Evolutionary conservation across 495 filamentous ascomycete genomes (phyloP).

Genomic region (Penicillium atrosanguineum): DNA sequence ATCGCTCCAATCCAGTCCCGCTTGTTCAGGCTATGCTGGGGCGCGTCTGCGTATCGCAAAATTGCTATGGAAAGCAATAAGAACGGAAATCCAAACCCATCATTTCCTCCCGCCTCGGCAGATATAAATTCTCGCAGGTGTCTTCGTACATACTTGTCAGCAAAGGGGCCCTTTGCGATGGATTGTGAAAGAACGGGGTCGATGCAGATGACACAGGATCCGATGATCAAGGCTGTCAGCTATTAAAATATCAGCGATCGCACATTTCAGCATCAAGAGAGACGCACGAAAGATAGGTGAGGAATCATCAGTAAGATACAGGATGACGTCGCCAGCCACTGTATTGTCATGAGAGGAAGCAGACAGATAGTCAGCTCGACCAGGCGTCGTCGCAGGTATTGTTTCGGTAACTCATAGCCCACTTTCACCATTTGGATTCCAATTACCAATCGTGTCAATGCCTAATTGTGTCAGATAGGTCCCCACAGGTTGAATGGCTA

Average conservation of each 20-base stretch:
- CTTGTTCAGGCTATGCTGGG: conserved; percentile 8
- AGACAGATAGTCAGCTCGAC: conserved; percentile 37
- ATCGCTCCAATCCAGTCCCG: conserved; percentile 31
- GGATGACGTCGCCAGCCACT: conserved; percentile 35
- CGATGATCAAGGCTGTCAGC: conserved; percentile 56
- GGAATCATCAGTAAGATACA: conserved; percentile 39
- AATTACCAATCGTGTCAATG: conserved; percentile 51
- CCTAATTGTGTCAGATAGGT: conserved; percentile 17
- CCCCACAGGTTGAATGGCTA: neutral
- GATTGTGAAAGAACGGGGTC: conserved; percentile 60
- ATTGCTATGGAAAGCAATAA: conserved; percentile 55
- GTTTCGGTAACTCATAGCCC: conserved; percentile 33
- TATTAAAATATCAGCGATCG: conserved; percentile 17
- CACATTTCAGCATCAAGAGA: neutral
- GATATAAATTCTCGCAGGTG: conserved; percentile 61
- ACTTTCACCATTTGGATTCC: conserved; percentile 50
- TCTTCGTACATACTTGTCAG: conserved; percentile 57
- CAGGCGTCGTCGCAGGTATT: conserved; percentile 27
- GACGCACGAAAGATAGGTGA: conserved; percentile 30
- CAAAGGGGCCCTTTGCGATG: conserved; percentile 60
- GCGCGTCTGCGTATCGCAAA: conserved; percentile 49
- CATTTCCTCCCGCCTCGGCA: conserved; percentile 58
- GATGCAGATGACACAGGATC: conserved; percentile 61
- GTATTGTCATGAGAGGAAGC: conserved; percentile 37
- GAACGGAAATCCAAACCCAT: conserved; percentile 61